phyloP scores from a whole-genome alignment of 108 stramenopile species.

The Fragilariopsis cylindrus region DNA sequence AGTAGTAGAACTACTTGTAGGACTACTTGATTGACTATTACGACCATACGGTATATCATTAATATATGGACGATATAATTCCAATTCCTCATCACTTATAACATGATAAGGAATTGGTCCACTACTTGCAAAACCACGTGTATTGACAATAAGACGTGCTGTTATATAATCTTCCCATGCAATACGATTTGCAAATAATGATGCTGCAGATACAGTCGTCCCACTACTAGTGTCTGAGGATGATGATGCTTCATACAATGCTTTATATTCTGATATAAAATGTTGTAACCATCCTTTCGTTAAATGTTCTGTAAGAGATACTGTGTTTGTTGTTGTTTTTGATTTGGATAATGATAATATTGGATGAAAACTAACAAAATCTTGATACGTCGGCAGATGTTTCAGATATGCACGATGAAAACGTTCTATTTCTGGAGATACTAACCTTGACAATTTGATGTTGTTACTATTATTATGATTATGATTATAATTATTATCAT shows the following conservation, averaged over 20 bases:
- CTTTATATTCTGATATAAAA: constrained; percentile 10
- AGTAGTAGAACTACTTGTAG: no score
- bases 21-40: background rate
- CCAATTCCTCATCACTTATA: background rate
- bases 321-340: background rate
- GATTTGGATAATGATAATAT: background rate
- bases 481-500: background rate
- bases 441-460: background rate
- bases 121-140: background rate
- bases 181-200: background rate
- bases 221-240: background rate
- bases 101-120: background rate
- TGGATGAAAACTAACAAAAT: constrained; percentile 18
- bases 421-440: background rate
- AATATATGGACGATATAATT: background rate
- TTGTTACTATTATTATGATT: background rate
- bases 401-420: constrained; percentile 12
- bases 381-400: constrained; percentile 13
- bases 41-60: background rate
- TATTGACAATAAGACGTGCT: background rate
- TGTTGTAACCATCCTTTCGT: background rate
- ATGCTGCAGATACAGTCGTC: background rate
- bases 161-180: constrained; percentile 1
- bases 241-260: constrained; percentile 4
- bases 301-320: background rate